Evolutionary conservation across 2,329 filamentous ascomycete species (phyloP).

Genomic region (Apiospora rasikravindrae): DNA sequence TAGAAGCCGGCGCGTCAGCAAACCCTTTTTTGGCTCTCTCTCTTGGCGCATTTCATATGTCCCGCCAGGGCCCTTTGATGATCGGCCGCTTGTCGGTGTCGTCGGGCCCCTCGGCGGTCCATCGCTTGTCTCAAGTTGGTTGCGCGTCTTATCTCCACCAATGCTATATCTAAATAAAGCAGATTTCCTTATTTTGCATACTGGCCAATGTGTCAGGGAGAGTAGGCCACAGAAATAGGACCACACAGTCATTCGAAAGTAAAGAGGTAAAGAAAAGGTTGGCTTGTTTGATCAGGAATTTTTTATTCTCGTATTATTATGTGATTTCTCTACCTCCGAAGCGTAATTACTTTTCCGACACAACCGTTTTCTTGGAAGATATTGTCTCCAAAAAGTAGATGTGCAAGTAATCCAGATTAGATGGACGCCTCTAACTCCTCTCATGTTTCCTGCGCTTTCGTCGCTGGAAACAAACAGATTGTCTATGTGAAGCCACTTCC

Average conservation of each 20-base stretch:
- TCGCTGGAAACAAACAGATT: background rate
- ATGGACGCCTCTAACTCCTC: constrained; percentile 5
- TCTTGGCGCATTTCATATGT: background rate
- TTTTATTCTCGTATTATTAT: background rate
- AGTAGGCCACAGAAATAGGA: background rate
- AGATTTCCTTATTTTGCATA: no score
- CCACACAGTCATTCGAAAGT: background rate
- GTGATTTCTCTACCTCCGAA: background rate
- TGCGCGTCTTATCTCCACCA: background rate
- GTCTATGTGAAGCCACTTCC: background rate
- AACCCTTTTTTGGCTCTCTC: background rate
- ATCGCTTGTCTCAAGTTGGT: constrained; percentile 4
- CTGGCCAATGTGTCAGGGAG: background rate
- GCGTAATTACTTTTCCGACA: background rate
- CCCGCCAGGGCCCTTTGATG: background rate
- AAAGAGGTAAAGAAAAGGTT: background rate
- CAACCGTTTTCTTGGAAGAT: background rate
- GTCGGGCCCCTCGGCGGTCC: background rate
- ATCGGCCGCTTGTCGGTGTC: constrained; percentile 1
- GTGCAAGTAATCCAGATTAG: background rate
- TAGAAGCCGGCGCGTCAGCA: background rate
- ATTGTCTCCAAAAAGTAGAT: background rate
- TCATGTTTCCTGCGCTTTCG: background rate
- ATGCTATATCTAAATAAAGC: no score
- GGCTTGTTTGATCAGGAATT: background rate